A percentile compares a stretch with the other conserved stretches of the same genome.
phyloP scores from a whole-genome alignment of 169 alveolate genomes.

The Eimeria necatrix region DNA sequence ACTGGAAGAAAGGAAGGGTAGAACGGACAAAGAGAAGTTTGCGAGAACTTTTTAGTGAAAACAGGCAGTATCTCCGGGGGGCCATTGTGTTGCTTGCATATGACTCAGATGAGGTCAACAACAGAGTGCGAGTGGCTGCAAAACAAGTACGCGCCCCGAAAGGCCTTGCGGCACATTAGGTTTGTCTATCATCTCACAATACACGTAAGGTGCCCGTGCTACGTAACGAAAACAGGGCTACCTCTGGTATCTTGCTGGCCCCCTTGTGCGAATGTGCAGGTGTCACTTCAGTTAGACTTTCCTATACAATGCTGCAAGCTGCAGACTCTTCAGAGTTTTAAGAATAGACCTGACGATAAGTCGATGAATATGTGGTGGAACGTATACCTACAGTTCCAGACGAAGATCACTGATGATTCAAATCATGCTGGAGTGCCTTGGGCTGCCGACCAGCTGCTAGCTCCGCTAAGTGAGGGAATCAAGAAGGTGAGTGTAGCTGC shows the following conservation, averaged over 20 bases:
- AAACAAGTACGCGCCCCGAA: conserved; percentile 57
- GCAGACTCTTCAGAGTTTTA: conserved; percentile 58
- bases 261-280: conserved; percentile 38
- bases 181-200: no score
- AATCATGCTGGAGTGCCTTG: conserved; percentile 62
- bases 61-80: conserved; percentile 46
- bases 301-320: conserved; percentile 74
- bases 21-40: conserved; percentile 50
- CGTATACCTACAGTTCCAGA: conserved; percentile 68
- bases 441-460: conserved; percentile 68
- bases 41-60: conserved; percentile 29
- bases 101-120: conserved; percentile 72
- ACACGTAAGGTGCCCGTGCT: no score
- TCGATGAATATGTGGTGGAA: conserved; percentile 78
- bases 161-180: background rate
- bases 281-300: conserved; percentile 58
- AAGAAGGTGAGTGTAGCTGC: conserved; percentile 10
- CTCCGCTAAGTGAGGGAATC: conserved; percentile 52
- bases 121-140: conserved; percentile 69
- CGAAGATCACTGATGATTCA: conserved; percentile 58
- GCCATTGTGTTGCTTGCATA: conserved; percentile 63
- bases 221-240: no score
- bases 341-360: conserved; percentile 65
- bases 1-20: conserved; percentile 69
- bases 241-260: background rate